Conservation (phyloP, 2,329 filamentous ascomycete genomes). For the Xylaria polymorpha region DNA sequence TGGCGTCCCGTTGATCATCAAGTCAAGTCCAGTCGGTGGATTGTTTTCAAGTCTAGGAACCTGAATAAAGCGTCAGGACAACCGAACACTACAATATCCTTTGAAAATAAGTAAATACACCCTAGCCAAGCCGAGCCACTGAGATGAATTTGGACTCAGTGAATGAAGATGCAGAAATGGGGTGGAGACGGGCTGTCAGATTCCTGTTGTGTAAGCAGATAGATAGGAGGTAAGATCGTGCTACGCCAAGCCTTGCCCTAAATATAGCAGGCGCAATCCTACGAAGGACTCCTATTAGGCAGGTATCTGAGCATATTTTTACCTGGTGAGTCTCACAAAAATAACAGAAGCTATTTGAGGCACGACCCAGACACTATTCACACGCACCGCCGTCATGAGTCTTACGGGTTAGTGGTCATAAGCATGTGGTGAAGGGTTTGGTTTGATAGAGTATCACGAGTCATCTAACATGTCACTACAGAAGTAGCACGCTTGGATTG, state of each 20-base stretch:
- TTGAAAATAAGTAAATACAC: not conserved
- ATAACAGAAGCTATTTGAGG: not conserved
- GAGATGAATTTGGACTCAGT: not conserved
- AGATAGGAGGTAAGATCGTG: not conserved
- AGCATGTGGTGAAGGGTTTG: not conserved
- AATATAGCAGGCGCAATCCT: not conserved
- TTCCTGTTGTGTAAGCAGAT: not conserved
- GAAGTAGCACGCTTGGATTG: not conserved
- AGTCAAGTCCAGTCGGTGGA: no score
- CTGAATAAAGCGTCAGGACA: no score
- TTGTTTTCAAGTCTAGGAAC: not conserved
- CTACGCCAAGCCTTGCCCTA: not conserved
- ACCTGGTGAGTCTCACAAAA: not conserved
- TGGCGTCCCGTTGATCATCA: constrained; percentile 43
- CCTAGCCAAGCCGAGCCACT: not conserved
- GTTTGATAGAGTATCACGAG: not conserved
- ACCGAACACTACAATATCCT: not conserved
- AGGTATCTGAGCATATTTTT: not conserved
- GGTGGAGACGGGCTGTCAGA: not conserved
- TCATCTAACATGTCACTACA: not conserved
- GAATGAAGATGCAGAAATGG: not conserved
- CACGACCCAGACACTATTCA: not conserved
- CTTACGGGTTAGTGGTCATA: not conserved
- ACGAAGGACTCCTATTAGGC: not conserved
- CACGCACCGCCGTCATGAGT: no score